A percentile compares a stretch with the other conserved stretches of the same genome.
Evolutionary conservation across 2,329 filamentous ascomycete species (phyloP).

Genomic region (Diaporthe citriasiana): DNA sequence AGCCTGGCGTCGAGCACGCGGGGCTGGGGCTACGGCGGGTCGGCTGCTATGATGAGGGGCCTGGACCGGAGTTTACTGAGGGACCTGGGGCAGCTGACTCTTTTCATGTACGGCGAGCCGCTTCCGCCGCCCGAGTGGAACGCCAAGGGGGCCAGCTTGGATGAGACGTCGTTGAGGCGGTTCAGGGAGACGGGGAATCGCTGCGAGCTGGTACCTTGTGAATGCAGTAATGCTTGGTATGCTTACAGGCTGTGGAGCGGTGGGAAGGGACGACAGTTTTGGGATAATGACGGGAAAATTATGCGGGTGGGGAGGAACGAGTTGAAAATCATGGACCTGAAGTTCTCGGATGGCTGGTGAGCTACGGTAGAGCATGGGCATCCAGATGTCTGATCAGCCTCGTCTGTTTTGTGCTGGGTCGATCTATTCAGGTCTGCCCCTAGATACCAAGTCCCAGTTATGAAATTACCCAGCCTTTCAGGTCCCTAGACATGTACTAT

Average conservation of each 20-base stretch:
- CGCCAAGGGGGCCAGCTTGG: slow-evolving; percentile 42
- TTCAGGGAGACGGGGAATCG: slow-evolving; percentile 28
- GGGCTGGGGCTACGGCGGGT: slow-evolving; percentile 47
- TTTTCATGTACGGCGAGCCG: slow-evolving; percentile 50
- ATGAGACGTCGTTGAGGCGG: not conserved
- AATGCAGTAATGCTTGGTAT: slow-evolving; percentile 44
- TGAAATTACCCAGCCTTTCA: too few relatives aligned
- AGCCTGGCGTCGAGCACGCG: slow-evolving; percentile 49
- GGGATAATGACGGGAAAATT: slow-evolving; percentile 45
- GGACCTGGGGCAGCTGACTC: slow-evolving; percentile 49
- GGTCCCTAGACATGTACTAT: too few relatives aligned
- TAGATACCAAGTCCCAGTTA: not conserved
- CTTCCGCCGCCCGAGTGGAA: slow-evolving; percentile 48
- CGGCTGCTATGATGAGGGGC: slow-evolving; percentile 46
- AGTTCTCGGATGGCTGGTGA: slow-evolving; percentile 48
- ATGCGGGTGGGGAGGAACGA: slow-evolving; percentile 45
- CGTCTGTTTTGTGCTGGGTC: not conserved
- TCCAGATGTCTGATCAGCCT: not conserved
- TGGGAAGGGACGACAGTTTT: slow-evolving; percentile 46
- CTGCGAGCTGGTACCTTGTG: slow-evolving; percentile 45
- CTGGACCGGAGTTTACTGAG: slow-evolving; percentile 46
- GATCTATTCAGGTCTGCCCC: not conserved
- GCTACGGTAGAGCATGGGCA: too few relatives aligned
- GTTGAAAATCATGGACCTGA: slow-evolving; percentile 49
- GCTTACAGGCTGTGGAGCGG: slow-evolving; percentile 46